Evolutionary conservation across 805 yeast genomes (phyloP), one percentile per base, ranked within the genome.

Genomic region (Suhomyces sp.): DNA sequence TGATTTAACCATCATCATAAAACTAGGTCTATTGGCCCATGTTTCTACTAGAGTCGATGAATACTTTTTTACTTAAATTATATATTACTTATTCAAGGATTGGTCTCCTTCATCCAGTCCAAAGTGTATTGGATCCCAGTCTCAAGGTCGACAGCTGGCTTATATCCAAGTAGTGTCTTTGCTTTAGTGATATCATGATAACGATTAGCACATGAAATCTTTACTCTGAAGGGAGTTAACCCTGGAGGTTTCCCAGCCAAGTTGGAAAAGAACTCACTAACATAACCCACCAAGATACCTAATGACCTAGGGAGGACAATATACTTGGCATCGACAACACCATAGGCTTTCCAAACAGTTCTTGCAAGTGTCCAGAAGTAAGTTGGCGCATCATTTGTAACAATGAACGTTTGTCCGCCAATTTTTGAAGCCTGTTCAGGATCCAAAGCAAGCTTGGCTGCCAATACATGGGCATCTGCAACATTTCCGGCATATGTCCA

Each of bases 401-500:
- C 70, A 55, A 91, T 88, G 59, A 88, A 93, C 2, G 83, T 76
- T 58, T 91, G 87, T 35, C 98, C 98, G 4, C 87, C 83, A 16
- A 91, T 79, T 18, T 52, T 44, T 1, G 50, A 38, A 7, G 73
- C 65, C 11, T 65, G 47, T 5, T 47, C 47, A 5, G 74, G 65
- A 38, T 76, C 68, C 32, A 87, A 59, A 13, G 90, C 58, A 58
- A 81, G 81, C 51, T 83, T 67, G 5, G 96, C 95, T 1, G 98
- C 98, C 33, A 93, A 67, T 7, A 91, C 91, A 58, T 93, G 99
- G 7, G 97, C 83, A 60, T 88, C 95, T 0, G 98, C 98, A 25
- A 95, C 98, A 61, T 93, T 93, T 9, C 97, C 98, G n/a, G 83
- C 98, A 54, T 88, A 93, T 0, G 98, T 88, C 86, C 96, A 90